Conservation (phyloP, 176 grass and related monocot species). For the Leersia perrieri region DNA sequence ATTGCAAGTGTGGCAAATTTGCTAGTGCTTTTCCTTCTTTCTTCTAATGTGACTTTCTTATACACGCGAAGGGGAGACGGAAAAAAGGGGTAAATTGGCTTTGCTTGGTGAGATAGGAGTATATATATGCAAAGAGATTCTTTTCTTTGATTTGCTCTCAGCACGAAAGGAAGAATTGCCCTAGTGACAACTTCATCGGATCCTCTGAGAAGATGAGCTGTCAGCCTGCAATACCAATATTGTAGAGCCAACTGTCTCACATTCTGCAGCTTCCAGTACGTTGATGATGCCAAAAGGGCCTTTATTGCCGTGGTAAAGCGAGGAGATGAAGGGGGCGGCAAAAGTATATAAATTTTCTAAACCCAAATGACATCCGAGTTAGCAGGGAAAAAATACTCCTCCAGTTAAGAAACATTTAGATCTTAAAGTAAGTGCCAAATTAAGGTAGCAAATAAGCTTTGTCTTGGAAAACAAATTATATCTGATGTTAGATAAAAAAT, state of each 20-base stretch:
- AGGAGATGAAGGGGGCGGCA: background rate
- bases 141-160: background rate
- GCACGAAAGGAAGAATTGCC: background rate
- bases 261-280: constrained; percentile 16
- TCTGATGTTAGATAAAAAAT: too few relatives aligned
- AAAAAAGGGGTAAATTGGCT: background rate
- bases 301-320: background rate
- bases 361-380: background rate
- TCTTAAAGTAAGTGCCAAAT: too few relatives aligned
- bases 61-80: background rate
- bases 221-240: background rate
- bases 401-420: too few relatives aligned
- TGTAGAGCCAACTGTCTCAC: background rate
- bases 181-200: constrained; percentile 17
- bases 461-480: too few relatives aligned
- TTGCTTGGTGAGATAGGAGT: background rate
- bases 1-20: background rate
- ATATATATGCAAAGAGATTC: background rate
- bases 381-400: too few relatives aligned
- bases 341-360: background rate
- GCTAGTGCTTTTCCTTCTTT: background rate
- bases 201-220: constrained; percentile 27
- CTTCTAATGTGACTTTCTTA: background rate
- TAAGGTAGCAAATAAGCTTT: too few relatives aligned
- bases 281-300: too few relatives aligned